A percentile compares a stretch with the other conserved stretches of the same genome.
These are phyloP conservation scores for Dictyostelium capitatum DNA, from an alignment of 78 protist species.

Conservation along the genomic window DNA sequence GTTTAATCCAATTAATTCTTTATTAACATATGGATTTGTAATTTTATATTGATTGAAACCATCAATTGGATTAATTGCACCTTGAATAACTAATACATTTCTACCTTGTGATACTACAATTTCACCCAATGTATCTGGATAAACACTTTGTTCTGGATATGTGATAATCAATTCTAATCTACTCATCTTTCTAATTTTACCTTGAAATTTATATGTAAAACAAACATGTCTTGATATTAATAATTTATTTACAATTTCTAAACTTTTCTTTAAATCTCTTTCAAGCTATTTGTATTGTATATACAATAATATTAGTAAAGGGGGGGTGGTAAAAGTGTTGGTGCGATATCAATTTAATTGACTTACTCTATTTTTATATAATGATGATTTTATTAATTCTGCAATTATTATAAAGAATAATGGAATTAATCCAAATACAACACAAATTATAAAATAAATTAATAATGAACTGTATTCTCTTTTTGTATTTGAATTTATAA, in stretches of 20 bases:
- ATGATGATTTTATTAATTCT: background rate
- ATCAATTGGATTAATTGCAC: too few species aligned
- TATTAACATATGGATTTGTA: too few species aligned
- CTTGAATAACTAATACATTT: background rate
- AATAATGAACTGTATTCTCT: background rate
- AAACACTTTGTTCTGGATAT: background rate
- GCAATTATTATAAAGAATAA: background rate
- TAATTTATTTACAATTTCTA: background rate
- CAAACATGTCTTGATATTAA: background rate
- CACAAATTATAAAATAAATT: background rate
- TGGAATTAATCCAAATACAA: background rate
- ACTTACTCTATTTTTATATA: constrained; percentile 4
- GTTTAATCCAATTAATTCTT: background rate
- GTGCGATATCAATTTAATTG: too few species aligned
- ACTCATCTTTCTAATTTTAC: background rate
- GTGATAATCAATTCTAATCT: background rate
- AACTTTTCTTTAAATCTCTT: background rate
- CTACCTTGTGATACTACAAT: constrained; percentile 9
- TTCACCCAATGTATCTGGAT: background rate
- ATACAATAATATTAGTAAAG: too few species aligned
- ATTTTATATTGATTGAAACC: too few species aligned
- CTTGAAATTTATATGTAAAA: background rate
- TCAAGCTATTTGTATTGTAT: background rate
- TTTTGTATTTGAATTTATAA: background rate
- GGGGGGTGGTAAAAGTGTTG: too few species aligned